Evolutionary conservation across 2,329 filamentous ascomycete genomes (phyloP).

Genomic region (Aspergillus japonicus): DNA sequence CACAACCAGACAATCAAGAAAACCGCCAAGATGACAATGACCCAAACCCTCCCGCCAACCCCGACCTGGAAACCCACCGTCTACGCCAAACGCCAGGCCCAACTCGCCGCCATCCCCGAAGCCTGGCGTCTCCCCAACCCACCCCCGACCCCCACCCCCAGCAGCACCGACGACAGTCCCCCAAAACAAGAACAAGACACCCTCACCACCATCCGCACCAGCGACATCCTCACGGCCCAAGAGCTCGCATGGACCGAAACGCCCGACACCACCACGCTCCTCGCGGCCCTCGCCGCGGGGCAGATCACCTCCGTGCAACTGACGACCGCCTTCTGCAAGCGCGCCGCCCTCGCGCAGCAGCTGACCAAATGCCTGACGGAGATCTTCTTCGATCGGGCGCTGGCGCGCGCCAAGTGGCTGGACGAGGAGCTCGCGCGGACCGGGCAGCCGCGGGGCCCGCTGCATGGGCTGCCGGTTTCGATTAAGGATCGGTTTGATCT

Average conservation of each 20-base stretch:
- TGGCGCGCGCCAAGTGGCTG: constrained; percentile 48
- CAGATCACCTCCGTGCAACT: constrained; percentile 14
- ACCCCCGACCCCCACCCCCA: constrained; percentile 2
- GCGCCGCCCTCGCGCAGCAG: constrained; percentile 22
- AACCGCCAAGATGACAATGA: background rate
- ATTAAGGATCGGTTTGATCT: constrained; percentile 70
- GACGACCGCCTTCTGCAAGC: constrained; percentile 23
- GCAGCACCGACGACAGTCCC: no score
- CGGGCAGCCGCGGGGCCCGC: constrained; percentile 56
- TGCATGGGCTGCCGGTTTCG: constrained; percentile 61
- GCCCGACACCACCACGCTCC: constrained; percentile 17
- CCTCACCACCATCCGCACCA: constrained; percentile 19
- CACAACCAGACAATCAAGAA: background rate
- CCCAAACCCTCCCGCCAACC: background rate
- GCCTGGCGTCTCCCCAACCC: constrained; percentile 23
- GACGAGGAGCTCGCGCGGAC: constrained; percentile 54
- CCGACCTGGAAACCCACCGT: constrained; percentile 24
- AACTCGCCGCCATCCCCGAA: constrained; percentile 21
- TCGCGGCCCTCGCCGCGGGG: constrained; percentile 13
- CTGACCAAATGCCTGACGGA: constrained; percentile 22
- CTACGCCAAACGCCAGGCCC: constrained; percentile 20
- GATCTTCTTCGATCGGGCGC: constrained; percentile 54
- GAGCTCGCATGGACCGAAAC: constrained; percentile 26
- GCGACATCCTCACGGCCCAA: constrained; percentile 19
- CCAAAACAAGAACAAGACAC: constrained; percentile 1